These are phyloP conservation scores for Teunomyces kruisii DNA, from an alignment of 805 yeast species.

Conservation along the genomic window DNA sequence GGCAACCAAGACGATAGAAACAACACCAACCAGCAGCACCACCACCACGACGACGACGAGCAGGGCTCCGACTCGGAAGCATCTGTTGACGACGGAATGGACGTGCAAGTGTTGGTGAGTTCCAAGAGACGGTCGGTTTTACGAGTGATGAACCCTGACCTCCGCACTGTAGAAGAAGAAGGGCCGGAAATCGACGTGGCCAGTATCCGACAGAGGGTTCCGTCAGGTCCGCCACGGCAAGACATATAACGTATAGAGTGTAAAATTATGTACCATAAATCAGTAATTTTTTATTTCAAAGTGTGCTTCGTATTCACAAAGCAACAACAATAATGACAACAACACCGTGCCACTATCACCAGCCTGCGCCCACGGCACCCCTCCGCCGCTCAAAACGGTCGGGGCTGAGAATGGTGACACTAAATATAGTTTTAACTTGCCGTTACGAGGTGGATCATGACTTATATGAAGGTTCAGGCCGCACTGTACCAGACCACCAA, in stretches of 20 bases:
- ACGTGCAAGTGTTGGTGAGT: constrained; percentile 71
- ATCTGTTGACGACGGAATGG: constrained; percentile 49
- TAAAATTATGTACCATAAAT: not conserved
- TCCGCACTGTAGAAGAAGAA: constrained; percentile 11
- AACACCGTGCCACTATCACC: not conserved
- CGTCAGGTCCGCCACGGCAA: constrained; percentile 7
- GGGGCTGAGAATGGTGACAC: not conserved
- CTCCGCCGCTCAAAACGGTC: not conserved
- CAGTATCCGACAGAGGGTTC: constrained; percentile 13
- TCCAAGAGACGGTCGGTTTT: constrained; percentile 61
- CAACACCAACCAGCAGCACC: not conserved
- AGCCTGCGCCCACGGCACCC: not conserved
- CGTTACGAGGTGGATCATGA: not conserved
- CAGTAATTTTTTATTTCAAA: no score
- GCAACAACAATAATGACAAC: no score
- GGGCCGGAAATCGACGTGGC: constrained; percentile 5
- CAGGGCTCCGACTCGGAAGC: constrained; percentile 25
- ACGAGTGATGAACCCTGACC: constrained; percentile 63
- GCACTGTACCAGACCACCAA: not conserved
- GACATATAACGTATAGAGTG: not conserved
- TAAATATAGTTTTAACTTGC: not conserved
- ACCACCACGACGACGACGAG: constrained; percentile 12
- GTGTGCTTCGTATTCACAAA: no score
- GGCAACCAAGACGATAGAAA: not conserved
- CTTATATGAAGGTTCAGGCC: not conserved